Evolutionary conservation across 108 stramenopile genomes (phyloP), one percentile per base, ranked within the genome.

Genomic region (Poteriospumella lacustris): DNA sequence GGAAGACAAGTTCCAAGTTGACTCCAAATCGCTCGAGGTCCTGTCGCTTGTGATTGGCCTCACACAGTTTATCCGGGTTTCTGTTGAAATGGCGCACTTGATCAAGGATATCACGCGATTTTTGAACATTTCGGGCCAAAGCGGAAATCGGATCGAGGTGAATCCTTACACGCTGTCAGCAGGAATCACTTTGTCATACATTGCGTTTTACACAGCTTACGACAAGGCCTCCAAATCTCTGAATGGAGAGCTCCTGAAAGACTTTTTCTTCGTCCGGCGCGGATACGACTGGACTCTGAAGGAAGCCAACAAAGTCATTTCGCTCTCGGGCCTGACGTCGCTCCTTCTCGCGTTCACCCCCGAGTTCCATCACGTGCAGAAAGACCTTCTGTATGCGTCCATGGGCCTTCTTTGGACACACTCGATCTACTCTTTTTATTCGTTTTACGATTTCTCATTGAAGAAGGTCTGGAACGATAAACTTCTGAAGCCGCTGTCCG

Each of bases 231-330:
- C 9, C 12, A 12, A 67, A 33, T 15, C 64, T 19, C 12, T 67
- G 15, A 19, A 38, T 19, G 12, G 19, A 15, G 12, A 12, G 9
- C 64, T 67, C 36, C 31, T 67, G 36, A 9, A 12, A 33, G 64
- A 67, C 19, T 38, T 67, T 38, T 40, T 67, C 64, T 33, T 67
- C 15, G 64, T 67, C 19, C 36, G 64, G 31, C 12, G 31, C 15
- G 64, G 64, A 67, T 67, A 19, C 12, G 31, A 67, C 31, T 67
- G 64, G 64, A 67, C 64, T 40, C 31, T 67, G 19, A 41, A 40
- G 40, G 64, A 67, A 19, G 9, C 19, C 12, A 67, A 67, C 19
- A 67, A 67, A 67, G 64, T 67, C 40, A 12, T 67, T 19, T 67
- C 64, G 36, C 64, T 67, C 36, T 38, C 64, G 9, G 64, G 64